Conservation (phyloP, 2,329 filamentous ascomycete species). For the Zasmidium cellare region DNA sequence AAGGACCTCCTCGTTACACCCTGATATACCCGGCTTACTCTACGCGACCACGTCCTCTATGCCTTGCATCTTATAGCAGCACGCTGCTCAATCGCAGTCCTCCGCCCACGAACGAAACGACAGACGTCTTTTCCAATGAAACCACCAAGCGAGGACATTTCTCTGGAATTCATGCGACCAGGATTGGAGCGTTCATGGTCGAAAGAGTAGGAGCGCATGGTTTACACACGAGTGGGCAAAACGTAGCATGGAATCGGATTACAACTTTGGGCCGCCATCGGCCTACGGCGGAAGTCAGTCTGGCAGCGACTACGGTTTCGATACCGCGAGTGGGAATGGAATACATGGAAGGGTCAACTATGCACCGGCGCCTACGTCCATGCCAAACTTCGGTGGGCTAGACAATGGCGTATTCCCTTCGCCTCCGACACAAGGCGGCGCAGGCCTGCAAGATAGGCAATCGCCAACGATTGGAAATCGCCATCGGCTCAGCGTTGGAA, state of each 20-base stretch:
- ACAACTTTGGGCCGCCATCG: constrained; percentile 23
- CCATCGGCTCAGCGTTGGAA: constrained; percentile 33
- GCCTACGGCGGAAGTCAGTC: constrained; percentile 29
- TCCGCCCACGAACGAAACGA: background rate
- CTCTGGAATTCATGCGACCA: background rate
- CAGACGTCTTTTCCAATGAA: constrained; percentile 1
- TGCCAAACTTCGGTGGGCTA: constrained; percentile 17
- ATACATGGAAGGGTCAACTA: constrained; percentile 5
- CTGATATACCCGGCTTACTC: background rate
- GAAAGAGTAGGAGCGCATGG: background rate
- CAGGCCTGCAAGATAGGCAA: constrained; percentile 17
- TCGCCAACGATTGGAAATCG: constrained; percentile 22
- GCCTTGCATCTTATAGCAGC: background rate
- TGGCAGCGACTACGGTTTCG: constrained; percentile 31
- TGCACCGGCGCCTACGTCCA: constrained; percentile 12
- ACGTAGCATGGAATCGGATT: constrained; percentile 10
- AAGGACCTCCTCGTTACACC: background rate
- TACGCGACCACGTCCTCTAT: background rate
- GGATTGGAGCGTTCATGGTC: background rate
- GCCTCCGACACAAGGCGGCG: constrained; percentile 10
- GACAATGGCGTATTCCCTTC: constrained; percentile 19
- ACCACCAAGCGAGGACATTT: background rate
- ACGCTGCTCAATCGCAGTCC: background rate
- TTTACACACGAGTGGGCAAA: background rate
- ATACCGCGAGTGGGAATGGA: constrained; percentile 21